Evolutionary conservation across 129 eudicot genomes (phyloP).

Genomic region (Rutidosis leptorrhynchoides): DNA sequence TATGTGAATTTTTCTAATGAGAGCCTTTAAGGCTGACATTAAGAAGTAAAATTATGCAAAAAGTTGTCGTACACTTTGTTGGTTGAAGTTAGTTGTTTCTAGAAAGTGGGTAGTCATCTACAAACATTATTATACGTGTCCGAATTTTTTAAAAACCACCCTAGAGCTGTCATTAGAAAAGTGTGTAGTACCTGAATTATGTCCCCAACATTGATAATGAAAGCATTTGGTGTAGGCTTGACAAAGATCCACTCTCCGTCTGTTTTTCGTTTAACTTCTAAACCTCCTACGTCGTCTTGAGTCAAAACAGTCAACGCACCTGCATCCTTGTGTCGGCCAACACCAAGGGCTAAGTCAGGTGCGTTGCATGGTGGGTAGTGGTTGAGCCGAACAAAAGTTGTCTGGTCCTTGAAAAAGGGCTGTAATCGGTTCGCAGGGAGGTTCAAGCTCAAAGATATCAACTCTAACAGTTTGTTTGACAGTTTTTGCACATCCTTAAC

Average conservation of each 20-base stretch:
- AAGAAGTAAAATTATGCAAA: no score
- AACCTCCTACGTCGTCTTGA: conserved; percentile 79
- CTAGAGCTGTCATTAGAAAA: no score
- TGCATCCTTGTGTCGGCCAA: conserved; percentile 74
- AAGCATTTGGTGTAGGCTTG: conserved; percentile 57
- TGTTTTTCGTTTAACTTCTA: conserved; percentile 57
- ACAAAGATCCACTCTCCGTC: conserved; percentile 81
- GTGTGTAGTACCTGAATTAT: conserved; percentile 55
- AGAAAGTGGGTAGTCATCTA: no score
- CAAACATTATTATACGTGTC: no score
- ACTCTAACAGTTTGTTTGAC: conserved; percentile 43
- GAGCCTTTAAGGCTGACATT: no score
- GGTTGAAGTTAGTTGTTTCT: no score
- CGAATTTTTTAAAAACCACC: no score
- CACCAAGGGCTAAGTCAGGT: conserved; percentile 75
- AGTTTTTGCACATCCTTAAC: conserved; percentile 43
- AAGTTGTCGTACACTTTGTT: no score
- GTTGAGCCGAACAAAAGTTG: conserved; percentile 54
- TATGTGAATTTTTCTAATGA: not conserved
- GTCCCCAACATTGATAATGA: conserved; percentile 77
- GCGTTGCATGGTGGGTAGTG: conserved; percentile 66
- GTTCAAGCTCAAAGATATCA: conserved; percentile 57
- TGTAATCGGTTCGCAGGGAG: conserved; percentile 40
- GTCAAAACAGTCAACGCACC: conserved; percentile 63
- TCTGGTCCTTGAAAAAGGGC: conserved; percentile 50